phyloP scores from a whole-genome alignment of 371 early-diverging fungal genomes.

The Mycotypha africana region DNA sequence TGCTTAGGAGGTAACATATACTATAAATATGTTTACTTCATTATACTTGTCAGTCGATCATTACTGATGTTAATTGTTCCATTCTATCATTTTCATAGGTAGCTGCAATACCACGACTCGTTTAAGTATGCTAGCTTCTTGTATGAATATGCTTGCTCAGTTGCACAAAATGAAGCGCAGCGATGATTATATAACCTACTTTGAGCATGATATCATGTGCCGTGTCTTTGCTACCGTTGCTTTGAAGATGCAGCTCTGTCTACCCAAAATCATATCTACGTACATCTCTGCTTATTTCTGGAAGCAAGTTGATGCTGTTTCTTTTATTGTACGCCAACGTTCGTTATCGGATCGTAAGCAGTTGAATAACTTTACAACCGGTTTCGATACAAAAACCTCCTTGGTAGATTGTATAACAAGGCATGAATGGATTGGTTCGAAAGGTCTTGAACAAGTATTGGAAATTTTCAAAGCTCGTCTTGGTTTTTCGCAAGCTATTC shows the following conservation, averaged over 20 bases:
- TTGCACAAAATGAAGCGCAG: slow-evolving; percentile 14
- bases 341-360: background rate
- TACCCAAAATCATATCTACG: slow-evolving; percentile 10
- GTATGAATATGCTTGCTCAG: slow-evolving; percentile 28
- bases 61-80: no score
- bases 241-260: slow-evolving; percentile 27
- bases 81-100: no score
- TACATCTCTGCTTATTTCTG: slow-evolving; percentile 1
- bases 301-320: slow-evolving; percentile 1
- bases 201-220: slow-evolving; percentile 20
- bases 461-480: slow-evolving; percentile 9
- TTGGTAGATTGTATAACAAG: slow-evolving; percentile 1
- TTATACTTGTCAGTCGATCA: no score
- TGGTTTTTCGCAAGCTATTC: slow-evolving; percentile 14
- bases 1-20: slow-evolving; percentile 29
- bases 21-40: no score
- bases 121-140: slow-evolving; percentile 30
- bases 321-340: background rate
- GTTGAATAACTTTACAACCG: background rate
- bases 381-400: background rate
- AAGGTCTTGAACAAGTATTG: slow-evolving; percentile 14
- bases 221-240: slow-evolving; percentile 30
- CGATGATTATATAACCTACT: slow-evolving; percentile 9
- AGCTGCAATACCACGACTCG: slow-evolving; percentile 16
- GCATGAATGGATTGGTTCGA: slow-evolving; percentile 4